A percentile compares a stretch with the other conserved stretches of the same genome.
Conservation (phyloP, 495 filamentous ascomycete genomes). For the Immersiella caudata region DNA sequence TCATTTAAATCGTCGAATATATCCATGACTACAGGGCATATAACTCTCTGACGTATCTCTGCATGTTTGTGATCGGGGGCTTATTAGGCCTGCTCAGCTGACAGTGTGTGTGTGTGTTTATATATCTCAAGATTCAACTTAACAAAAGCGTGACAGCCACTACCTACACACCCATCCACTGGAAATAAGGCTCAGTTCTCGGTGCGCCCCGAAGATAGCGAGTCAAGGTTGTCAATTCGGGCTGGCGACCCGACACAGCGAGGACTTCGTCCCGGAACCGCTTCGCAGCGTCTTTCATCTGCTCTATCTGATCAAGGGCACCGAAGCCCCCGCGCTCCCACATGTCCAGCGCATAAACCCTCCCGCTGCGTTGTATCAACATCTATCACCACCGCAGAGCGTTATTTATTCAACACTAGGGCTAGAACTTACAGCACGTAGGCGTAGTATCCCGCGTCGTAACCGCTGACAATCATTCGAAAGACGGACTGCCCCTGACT, state of each 20-base stretch:
- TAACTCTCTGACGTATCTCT: no score
- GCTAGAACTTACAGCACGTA: constrained; percentile 1
- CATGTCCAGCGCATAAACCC: constrained; percentile 10
- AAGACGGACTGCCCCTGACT: constrained; percentile 11
- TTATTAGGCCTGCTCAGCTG: no score
- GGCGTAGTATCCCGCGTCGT: constrained; percentile 1
- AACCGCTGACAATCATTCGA: background rate
- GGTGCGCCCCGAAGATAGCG: constrained; percentile 8
- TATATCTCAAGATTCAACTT: no score
- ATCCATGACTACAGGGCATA: no score
- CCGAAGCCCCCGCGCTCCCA: background rate
- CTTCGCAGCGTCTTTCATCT: background rate
- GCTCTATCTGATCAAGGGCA: background rate
- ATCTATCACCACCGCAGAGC: background rate
- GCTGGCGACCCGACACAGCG: background rate
- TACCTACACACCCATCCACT: constrained; percentile 8
- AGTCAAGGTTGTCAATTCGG: constrained; percentile 7
- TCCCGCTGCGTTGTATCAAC: background rate
- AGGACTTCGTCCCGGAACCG: constrained; percentile 7
- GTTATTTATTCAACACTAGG: background rate
- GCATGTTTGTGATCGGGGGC: no score
- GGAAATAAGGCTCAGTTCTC: constrained; percentile 9
- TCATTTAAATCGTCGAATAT: no score
- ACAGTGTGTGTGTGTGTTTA: no score
- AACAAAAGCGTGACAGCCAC: no score